Conservation (phyloP, 1,139 yeast genomes). For the Wickerhamomyces sp. region DNA sequence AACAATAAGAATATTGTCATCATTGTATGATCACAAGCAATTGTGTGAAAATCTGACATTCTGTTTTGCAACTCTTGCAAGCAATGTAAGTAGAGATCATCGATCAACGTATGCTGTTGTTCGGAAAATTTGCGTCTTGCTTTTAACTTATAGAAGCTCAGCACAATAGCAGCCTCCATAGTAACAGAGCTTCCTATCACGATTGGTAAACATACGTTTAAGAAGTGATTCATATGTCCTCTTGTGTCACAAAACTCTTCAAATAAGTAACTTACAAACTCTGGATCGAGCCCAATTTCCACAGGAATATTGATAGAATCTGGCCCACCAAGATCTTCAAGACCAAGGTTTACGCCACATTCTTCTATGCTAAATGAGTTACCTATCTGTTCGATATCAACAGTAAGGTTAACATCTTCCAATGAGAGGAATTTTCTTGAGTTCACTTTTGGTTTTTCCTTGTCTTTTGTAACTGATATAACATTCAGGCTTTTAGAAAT, state of each 20-base stretch:
- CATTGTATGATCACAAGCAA: conserved; percentile 13
- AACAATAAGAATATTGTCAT: conserved; percentile 6
- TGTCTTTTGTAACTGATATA: background rate
- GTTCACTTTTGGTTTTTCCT: background rate
- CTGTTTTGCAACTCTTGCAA: conserved; percentile 3
- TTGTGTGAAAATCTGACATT: conserved; percentile 1
- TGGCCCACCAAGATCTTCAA: background rate
- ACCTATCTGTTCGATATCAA: background rate
- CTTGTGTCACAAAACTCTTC: conserved; percentile 1
- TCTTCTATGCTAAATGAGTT: conserved; percentile 1
- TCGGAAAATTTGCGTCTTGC: background rate
- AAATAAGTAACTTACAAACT: background rate
- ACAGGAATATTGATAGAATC: conserved; percentile 1
- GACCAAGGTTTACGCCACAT: background rate
- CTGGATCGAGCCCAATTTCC: background rate
- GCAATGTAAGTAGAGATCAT: conserved; percentile 3
- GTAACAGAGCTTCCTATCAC: conserved; percentile 3
- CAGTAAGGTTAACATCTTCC: conserved; percentile 1
- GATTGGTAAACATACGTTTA: conserved; percentile 3
- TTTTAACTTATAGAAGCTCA: conserved; percentile 2
- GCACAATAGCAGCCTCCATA: conserved; percentile 1
- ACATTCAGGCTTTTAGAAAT: background rate
- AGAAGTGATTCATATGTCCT: conserved; percentile 1
- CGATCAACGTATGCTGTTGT: conserved; percentile 1
- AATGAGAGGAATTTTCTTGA: conserved; percentile 1